Conservation (phyloP, 768 basidiomycete genomes). For the Lactifluus rugatus region DNA sequence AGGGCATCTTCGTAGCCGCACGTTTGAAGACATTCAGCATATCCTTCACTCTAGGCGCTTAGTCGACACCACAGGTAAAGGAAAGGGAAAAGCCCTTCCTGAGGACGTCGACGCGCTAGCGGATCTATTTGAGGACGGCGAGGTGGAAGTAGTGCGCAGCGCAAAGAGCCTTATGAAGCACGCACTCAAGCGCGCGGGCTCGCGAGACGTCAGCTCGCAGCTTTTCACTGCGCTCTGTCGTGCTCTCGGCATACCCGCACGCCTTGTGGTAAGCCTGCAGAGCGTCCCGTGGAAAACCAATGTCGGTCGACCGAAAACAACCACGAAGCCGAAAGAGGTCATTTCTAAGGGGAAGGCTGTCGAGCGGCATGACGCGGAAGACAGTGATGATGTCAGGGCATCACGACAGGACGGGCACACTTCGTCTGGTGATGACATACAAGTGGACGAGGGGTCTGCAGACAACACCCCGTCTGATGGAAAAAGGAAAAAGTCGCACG, state of each 20-base stretch:
- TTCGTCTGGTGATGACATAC: slow-evolving; percentile 35
- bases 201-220: slow-evolving; percentile 79
- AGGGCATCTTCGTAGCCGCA: slow-evolving; percentile 64
- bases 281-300: slow-evolving; percentile 82
- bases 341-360: slow-evolving; percentile 28
- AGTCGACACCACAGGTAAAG: slow-evolving; percentile 18
- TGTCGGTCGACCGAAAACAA: slow-evolving; percentile 46
- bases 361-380: slow-evolving; percentile 27
- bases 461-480: slow-evolving; percentile 28
- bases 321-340: slow-evolving; percentile 33
- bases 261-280: slow-evolving; percentile 85
- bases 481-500: slow-evolving; percentile 50
- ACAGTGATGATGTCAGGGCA: slow-evolving; percentile 27
- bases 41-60: slow-evolving; percentile 15
- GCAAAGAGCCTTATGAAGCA: slow-evolving; percentile 92
- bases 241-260: slow-evolving; percentile 73
- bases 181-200: slow-evolving; percentile 68
- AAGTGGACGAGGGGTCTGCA: slow-evolving; percentile 30
- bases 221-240: slow-evolving; percentile 87
- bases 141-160: slow-evolving; percentile 58
- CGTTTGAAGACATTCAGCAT: slow-evolving; percentile 63
- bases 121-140: slow-evolving; percentile 36
- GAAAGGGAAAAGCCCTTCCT: background rate
- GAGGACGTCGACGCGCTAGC: slow-evolving; percentile 25
- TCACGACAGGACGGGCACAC: slow-evolving; percentile 1